Evolutionary conservation across 495 filamentous ascomycete genomes (phyloP), one percentile per base, ranked within the genome.

Genomic region (Chaetomium fimeti): DNA sequence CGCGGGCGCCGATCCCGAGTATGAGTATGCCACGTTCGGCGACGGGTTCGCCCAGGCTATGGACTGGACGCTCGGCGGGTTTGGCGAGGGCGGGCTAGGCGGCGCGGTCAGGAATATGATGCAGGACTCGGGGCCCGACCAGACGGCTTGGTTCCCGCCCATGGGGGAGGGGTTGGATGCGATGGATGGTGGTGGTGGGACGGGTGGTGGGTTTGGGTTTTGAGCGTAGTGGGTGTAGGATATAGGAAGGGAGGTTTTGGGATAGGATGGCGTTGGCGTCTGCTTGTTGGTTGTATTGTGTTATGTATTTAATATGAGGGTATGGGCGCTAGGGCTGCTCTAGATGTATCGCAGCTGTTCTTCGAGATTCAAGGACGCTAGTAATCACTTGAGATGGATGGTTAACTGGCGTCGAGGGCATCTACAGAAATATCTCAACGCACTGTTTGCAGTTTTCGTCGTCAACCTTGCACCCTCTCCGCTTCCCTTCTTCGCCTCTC

Each of bases 41-140:
- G 79, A 78, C 64, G 77, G 77, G 15, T 79, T 83, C 54, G 79
- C 81, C 57, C 77, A 83, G 54, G 82, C 79, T 5, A 77, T 84
- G 72, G 81, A 79, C 27, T 75, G 83, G 68, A 80, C 80, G 13
- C 67, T 86, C 22, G 82, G 74, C 13, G 76, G 74, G 7, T 71
- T 79, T 12, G 65, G 68, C 15, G 71, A 68, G 54, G 69, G 67
- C n/a, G n/a, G n/a, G n/a, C n/a, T n/a, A n/a, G n/a, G n/a, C n/a
- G n/a, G n/a, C 8, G 24, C 48, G 5, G 71, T 36, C 12, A 36
- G 67, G 29, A 51, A 65, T 29, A 70, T 16, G 55, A 53, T 60
- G 42, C 51, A 32, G 61, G 51, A 48, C 11, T 24, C 45, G 45
- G 18, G 45, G 45, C 45, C 18, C n/a, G 16, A 20, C 6, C 45